Evolutionary conservation across 1,139 yeast genomes (phyloP).

Genomic region (Candida sp.): DNA sequence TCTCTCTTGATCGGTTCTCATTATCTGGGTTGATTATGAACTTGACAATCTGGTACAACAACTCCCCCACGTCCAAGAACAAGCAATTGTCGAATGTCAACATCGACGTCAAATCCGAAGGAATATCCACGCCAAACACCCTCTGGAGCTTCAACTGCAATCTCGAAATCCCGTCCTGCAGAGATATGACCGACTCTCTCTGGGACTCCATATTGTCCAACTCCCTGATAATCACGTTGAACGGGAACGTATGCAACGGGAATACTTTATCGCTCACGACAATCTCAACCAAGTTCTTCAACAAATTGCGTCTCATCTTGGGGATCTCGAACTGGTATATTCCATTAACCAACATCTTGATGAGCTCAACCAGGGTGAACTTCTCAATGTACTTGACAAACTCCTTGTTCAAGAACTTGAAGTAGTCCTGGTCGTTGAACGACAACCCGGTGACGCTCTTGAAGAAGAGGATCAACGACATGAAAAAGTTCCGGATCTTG

Average conservation of each 20-base stretch:
- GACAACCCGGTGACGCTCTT: background rate
- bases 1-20: background rate
- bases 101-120: constrained; percentile 17
- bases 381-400: constrained; percentile 8
- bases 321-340: constrained; percentile 8
- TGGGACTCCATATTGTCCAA: too few relatives aligned
- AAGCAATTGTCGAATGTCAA: constrained; percentile 10
- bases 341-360: constrained; percentile 7
- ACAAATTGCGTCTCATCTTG: background rate
- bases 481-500: constrained; percentile 12
- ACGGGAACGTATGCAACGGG: constrained; percentile 22
- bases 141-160: constrained; percentile 12
- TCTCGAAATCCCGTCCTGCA: constrained; percentile 4
- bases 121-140: constrained; percentile 17
- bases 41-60: constrained; percentile 3
- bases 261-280: constrained; percentile 14
- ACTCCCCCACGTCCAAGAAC: constrained; percentile 11
- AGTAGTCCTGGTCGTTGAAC: constrained; percentile 10
- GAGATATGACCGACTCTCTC: too few relatives aligned
- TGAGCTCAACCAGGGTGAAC: constrained; percentile 3
- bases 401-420: constrained; percentile 7
- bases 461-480: constrained; percentile 9
- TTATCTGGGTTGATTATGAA: background rate
- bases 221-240: constrained; percentile 13
- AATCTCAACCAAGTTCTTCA: constrained; percentile 11